A percentile compares a stretch with the other conserved stretches of the same genome.
Evolutionary conservation across 345 rosid genomes (phyloP).

Genomic region (Turnera subulata): DNA sequence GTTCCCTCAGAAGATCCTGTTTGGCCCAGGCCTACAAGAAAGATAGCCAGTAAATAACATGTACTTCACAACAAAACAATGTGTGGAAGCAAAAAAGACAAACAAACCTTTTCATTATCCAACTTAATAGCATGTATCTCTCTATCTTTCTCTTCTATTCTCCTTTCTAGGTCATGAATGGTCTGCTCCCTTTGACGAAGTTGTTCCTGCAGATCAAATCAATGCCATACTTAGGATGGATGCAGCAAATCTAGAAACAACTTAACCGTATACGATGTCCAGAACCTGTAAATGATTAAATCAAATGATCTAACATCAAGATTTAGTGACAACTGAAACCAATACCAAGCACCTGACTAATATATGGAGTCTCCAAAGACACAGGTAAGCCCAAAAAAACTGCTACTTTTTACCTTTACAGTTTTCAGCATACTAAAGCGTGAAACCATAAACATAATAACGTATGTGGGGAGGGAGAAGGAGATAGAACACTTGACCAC

Average conservation of each 20-base stretch:
- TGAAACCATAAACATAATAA: no score
- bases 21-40: slow-evolving; percentile 88
- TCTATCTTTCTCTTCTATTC: slow-evolving; percentile 77
- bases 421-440: no score
- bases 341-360: no score
- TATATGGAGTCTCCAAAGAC: no score
- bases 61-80: background rate
- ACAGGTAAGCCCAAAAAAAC: no score
- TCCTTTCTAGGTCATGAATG: slow-evolving; percentile 66
- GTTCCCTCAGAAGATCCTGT: slow-evolving; percentile 86
- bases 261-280: no score
- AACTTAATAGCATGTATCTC: slow-evolving; percentile 80
- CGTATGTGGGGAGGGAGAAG: no score
- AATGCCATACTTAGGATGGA: background rate
- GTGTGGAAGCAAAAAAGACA: background rate
- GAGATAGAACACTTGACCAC: background rate
- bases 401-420: no score
- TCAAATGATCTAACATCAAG: no score
- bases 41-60: slow-evolving; percentile 11
- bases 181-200: slow-evolving; percentile 58
- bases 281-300: no score
- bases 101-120: slow-evolving; percentile 83
- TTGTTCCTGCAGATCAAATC: slow-evolving; percentile 58
- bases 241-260: background rate
- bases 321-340: no score